A percentile compares a stretch with the other conserved stretches of the same genome.
Evolutionary conservation across 345 rosid genomes (phyloP).

Genomic region (Viola odorata): DNA sequence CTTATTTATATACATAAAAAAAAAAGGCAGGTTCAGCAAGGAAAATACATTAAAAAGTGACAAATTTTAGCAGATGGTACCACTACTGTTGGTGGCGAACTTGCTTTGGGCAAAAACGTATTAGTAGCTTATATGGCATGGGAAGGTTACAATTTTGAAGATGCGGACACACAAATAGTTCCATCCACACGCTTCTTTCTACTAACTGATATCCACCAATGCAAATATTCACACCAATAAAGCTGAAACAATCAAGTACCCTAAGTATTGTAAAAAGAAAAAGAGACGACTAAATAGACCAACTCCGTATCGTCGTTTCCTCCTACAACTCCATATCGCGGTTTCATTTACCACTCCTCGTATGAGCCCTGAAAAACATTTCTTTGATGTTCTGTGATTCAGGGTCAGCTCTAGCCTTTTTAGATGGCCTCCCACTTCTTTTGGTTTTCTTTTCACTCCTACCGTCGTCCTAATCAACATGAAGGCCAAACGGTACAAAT

Average conservation of each 20-base stretch:
- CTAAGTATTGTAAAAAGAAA: too few relatives aligned
- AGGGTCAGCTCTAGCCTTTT: conserved; percentile 64
- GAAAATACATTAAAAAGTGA: neutral
- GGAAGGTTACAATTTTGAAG: conserved; percentile 10
- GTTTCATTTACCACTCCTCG: too few relatives aligned
- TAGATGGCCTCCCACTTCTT: conserved; percentile 46
- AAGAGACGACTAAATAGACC: too few relatives aligned
- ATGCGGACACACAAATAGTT: too few relatives aligned
- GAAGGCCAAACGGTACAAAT: too few relatives aligned
- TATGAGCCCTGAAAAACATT: conserved; percentile 75
- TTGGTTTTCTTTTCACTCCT: conserved; percentile 34
- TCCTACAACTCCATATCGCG: too few relatives aligned
- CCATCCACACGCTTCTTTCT: too few relatives aligned
- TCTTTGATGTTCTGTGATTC: conserved; percentile 75
- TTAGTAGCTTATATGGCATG: conserved; percentile 1
- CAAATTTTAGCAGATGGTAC: conserved; percentile 6
- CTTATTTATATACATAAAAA: too few relatives aligned
- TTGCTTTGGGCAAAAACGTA: conserved; percentile 6
- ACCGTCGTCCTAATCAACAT: conserved; percentile 40
- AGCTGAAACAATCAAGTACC: too few relatives aligned
- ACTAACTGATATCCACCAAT: too few relatives aligned
- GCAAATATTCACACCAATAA: too few relatives aligned
- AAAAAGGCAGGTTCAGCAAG: neutral
- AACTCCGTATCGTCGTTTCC: too few relatives aligned
- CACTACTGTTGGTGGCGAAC: conserved; percentile 6